Evolutionary conservation across 2,329 filamentous ascomycete genomes (phyloP), one percentile per base, ranked within the genome.

Genomic region (Huntiella bhutanensis): DNA sequence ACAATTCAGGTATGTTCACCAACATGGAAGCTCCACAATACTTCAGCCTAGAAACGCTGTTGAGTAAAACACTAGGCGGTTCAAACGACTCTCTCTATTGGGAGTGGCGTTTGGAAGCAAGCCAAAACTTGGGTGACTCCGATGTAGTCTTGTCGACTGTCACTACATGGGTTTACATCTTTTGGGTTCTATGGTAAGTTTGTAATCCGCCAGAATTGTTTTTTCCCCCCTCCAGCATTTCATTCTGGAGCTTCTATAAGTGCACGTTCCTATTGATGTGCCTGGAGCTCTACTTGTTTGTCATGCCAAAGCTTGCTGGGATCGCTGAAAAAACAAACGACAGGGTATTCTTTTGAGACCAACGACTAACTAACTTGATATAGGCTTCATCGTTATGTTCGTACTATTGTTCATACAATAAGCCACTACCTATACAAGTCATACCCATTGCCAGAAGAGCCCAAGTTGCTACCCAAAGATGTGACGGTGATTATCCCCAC

Each of bases 401-500:
- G 88, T 53, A 71, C 93, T 54, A 68, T 93, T 55, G 78, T 93
- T 54, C 91, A 95, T 59, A 76, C 83, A 56, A 66, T 82, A 55
- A 85, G 82, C 55, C 87, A 92, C 60, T 91, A 84, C 82, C 69
- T 69, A 8, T 94, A 93, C 66, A 82, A 77, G 61, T 86, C 87
- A 19, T 82, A 86, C 51, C 82, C 82, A 37, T 80, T 88, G 46
- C 81, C 85, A 36, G 74, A 76, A 49, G 82, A 85, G 52, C 85
- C 88, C n/a, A 77, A 70, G 39, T 79, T 86, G 59, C 84, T 77
- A 22, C 73, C 77, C 33, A 66, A 82, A 54, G 84, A 96, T 72
- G 86, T 94, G 56, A 94, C 88, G 4, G 85, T 95, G 52, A 83
- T 96, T 55, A 82, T 95, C 51, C 88, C 88, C 5, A 92, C 87